Conservation (phyloP, 192 early-diverging fungal species). For the Thoreauomyces humboldtii region DNA sequence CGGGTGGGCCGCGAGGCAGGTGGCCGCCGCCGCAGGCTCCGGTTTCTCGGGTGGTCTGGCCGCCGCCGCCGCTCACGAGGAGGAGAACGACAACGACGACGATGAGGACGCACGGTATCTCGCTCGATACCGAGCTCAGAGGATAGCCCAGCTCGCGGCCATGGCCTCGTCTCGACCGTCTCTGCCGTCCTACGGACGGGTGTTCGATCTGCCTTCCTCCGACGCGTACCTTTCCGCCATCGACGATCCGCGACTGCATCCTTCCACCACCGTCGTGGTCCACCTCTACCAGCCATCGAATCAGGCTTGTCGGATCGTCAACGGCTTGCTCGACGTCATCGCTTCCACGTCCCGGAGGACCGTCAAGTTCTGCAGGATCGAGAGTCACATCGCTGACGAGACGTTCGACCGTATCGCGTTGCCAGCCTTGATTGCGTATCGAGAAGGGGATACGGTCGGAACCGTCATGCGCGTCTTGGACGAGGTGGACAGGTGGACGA, state of each 20-base stretch:
- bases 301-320: conserved; percentile 71
- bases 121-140: conserved; percentile 32
- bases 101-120: conserved; percentile 44
- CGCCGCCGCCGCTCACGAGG: neutral
- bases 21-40: conserved; percentile 41
- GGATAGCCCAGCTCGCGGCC: conserved; percentile 29
- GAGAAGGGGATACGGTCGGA: conserved; percentile 35
- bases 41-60: no score
- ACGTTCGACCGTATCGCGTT: conserved; percentile 51
- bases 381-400: conserved; percentile 54
- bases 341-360: conserved; percentile 63
- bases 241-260: conserved; percentile 41
- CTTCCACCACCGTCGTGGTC: conserved; percentile 40
- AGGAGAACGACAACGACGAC: conserved; percentile 36
- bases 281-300: conserved; percentile 48
- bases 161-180: no score
- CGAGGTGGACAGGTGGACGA: conserved; percentile 42
- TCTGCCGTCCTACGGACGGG: no score
- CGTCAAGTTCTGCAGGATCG: conserved; percentile 87
- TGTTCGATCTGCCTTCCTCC: no score
- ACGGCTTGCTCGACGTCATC: conserved; percentile 63
- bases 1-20: conserved; percentile 51
- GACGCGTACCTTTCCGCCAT: conserved; percentile 46
- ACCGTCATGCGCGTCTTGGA: conserved; percentile 44
- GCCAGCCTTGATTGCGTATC: conserved; percentile 49